Evolutionary conservation across 805 yeast species (phyloP).

Genomic region (Kuraishia borneana): DNA sequence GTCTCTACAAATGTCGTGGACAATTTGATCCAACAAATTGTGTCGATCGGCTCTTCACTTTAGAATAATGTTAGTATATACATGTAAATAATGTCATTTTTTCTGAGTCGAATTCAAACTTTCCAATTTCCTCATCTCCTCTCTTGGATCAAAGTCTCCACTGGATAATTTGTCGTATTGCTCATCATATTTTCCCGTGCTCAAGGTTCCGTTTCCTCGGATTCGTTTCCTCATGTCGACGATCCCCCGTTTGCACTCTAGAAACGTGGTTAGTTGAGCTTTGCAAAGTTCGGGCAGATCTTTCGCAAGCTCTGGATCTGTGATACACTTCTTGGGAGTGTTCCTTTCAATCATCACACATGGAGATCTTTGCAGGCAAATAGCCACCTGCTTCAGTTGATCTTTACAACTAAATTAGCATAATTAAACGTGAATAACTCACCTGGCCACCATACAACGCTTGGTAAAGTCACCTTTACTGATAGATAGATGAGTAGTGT

Average conservation of each 20-base stretch:
- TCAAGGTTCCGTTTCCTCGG: constrained; percentile 86
- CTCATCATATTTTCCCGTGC: constrained; percentile 88
- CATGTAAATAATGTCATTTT: constrained; percentile 10
- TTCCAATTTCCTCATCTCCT: constrained; percentile 66
- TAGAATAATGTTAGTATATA: not conserved
- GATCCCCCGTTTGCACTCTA: constrained; percentile 86
- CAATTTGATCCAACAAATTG: constrained; percentile 27
- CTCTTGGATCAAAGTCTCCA: constrained; percentile 76
- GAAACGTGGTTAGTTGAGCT: constrained; percentile 72
- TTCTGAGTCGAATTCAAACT: constrained; percentile 42
- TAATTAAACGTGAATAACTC: constrained; percentile 11
- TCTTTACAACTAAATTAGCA: constrained; percentile 94
- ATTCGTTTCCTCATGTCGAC: constrained; percentile 88
- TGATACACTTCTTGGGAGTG: constrained; percentile 81
- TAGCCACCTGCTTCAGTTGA: constrained; percentile 89
- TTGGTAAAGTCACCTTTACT: no score
- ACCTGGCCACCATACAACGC: constrained; percentile 44
- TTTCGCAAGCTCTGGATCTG: constrained; percentile 62
- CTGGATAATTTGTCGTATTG: constrained; percentile 66
- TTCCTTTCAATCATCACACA: constrained; percentile 87
- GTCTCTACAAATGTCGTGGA: constrained; percentile 34
- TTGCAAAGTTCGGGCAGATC: constrained; percentile 83
- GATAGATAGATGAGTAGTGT: no score
- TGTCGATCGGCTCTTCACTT: constrained; percentile 18
- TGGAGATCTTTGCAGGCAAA: constrained; percentile 92